A percentile compares a stretch with the other conserved stretches of the same genome.
Evolutionary conservation across 139 green algal species (phyloP).

Genomic region (Tetratostichococcus sp.): DNA sequence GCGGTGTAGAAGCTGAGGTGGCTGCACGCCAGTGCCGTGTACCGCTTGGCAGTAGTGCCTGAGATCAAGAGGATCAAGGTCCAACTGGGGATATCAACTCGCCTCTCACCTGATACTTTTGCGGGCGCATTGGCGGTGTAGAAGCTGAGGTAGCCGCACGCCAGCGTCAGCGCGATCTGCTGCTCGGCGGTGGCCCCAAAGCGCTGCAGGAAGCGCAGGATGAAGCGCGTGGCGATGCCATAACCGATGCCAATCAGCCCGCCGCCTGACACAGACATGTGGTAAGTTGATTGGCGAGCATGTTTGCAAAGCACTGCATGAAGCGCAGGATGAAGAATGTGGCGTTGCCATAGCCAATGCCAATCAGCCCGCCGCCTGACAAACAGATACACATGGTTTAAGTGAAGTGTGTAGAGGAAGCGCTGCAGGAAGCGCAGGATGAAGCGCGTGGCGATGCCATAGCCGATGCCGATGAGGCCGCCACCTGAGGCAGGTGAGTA

Average conservation of each 20-base stretch:
- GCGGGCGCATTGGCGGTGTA: slow-evolving; percentile 62
- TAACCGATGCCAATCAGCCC: slow-evolving; percentile 52
- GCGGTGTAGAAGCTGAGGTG: slow-evolving; percentile 81
- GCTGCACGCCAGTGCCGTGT: slow-evolving; percentile 53
- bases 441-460: slow-evolving; percentile 37
- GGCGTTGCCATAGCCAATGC: slow-evolving; percentile 43
- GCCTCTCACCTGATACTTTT: too few relatives aligned
- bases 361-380: slow-evolving; percentile 33
- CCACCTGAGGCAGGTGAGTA: slow-evolving; percentile 7
- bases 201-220: slow-evolving; percentile 53
- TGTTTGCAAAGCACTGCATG: slow-evolving; percentile 50
- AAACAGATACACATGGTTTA: too few relatives aligned
- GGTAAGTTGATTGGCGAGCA: too few relatives aligned
- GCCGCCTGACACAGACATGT: slow-evolving; percentile 11
- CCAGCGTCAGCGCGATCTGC: slow-evolving; percentile 60
- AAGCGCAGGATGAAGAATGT: slow-evolving; percentile 47
- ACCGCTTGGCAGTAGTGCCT: slow-evolving; percentile 35
- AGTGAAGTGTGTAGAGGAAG: too few relatives aligned
- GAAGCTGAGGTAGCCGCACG: slow-evolving; percentile 69
- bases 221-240: slow-evolving; percentile 33
- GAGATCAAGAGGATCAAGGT: too few relatives aligned
- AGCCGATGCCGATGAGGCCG: slow-evolving; percentile 47
- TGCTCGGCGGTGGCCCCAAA: slow-evolving; percentile 38
- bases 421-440: slow-evolving; percentile 54
- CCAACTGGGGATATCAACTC: too few relatives aligned